A percentile compares a stretch with the other conserved stretches of the same genome.
These are phyloP conservation scores for cucumber (Cucumis sativus) DNA, from an alignment of 306 rosid genomes.

Conservation along the genomic window Cucumber_9930_V3 NC_026659.2:5067001-5067500, in stretches of 20 bases:
- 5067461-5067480: too few species aligned
- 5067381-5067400: not conserved
- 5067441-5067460: not conserved
- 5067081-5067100: not conserved
- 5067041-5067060: not conserved
- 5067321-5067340: not conserved
- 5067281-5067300: not conserved
- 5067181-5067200: not conserved
- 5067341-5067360: not conserved
- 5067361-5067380: not conserved
- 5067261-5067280: not conserved
- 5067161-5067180: not conserved
- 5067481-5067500: too few species aligned
- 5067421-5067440: not conserved
- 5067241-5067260: not conserved
- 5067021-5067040: conserved; percentile 30
- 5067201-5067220: not conserved
- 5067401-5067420: not conserved
- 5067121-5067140: not conserved
- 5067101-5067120: not conserved
- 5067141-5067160: not conserved
- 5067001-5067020: conserved; percentile 60
- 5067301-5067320: not conserved
- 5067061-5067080: not conserved
- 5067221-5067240: not conserved